Conservation (phyloP, 345 rosid genomes). For the Rhodamnia argentea region DNA sequence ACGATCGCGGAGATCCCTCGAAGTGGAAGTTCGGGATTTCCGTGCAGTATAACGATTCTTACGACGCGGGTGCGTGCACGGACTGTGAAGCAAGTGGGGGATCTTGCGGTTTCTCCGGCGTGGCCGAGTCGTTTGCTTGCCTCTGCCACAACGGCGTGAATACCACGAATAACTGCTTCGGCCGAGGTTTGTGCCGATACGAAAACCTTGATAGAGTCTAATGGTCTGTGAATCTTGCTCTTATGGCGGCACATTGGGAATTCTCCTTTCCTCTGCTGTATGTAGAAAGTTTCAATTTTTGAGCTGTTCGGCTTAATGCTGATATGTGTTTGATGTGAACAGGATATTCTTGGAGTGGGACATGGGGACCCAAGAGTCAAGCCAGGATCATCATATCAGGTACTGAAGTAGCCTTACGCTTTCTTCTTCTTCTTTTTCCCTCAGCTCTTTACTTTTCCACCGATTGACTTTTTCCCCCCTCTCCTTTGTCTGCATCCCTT, state of each 20-base stretch:
- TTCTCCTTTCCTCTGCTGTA: background rate
- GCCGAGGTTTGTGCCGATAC: constrained; percentile 20
- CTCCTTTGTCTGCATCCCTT: background rate
- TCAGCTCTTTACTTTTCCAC: background rate
- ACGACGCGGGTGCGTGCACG: constrained; percentile 23
- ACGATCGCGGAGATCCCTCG: constrained; percentile 44
- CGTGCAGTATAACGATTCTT: constrained; percentile 39
- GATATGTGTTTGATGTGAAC: background rate
- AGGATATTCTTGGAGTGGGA: constrained; percentile 47
- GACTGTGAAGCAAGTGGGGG: constrained; percentile 62
- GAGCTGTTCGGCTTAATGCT: background rate
- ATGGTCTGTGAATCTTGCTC: background rate
- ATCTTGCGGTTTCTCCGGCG: constrained; percentile 46
- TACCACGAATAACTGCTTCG: constrained; percentile 41
- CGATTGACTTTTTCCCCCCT: background rate
- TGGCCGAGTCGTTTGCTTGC: constrained; percentile 58
- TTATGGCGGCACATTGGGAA: background rate
- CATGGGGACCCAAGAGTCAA: constrained; percentile 30
- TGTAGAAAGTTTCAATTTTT: background rate
- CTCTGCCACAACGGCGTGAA: constrained; percentile 41
- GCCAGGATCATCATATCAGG: constrained; percentile 26
- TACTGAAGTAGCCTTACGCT: background rate
- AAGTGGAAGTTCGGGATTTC: constrained; percentile 54
- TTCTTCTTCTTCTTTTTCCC: background rate
- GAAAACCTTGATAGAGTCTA: background rate